phyloP scores from a whole-genome alignment of 208 protist genomes.

The Trypanosoma melophagium region DNA sequence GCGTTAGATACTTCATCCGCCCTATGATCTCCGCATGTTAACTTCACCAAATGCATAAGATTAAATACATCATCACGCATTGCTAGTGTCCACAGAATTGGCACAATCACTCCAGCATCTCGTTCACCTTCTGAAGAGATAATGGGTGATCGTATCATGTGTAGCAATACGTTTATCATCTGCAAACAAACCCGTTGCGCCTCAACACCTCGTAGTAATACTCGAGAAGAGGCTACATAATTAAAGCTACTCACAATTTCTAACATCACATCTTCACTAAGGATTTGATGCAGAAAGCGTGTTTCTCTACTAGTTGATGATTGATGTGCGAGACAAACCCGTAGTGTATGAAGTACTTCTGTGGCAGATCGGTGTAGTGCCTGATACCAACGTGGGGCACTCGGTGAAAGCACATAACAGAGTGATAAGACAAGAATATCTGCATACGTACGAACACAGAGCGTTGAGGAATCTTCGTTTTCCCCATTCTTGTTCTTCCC shows the following conservation, averaged over 20 bases:
- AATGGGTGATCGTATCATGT: slow-evolving; percentile 5
- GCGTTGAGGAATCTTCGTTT: not conserved
- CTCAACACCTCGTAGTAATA: slow-evolving; percentile 6
- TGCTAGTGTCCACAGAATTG: slow-evolving; percentile 12
- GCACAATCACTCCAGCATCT: not conserved
- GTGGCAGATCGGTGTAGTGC: slow-evolving; percentile 19
- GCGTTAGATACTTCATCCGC: no score
- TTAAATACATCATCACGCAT: slow-evolving; percentile 4
- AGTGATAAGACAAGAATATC: slow-evolving; percentile 25
- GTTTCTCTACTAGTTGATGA: not conserved
- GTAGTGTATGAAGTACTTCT: slow-evolving; percentile 23
- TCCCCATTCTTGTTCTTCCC: no score
- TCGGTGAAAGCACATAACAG: slow-evolving; percentile 25
- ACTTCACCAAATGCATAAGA: not conserved
- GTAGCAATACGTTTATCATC: slow-evolving; percentile 12
- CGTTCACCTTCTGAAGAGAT: not conserved
- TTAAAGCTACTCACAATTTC: slow-evolving; percentile 24
- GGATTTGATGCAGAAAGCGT: slow-evolving; percentile 1
- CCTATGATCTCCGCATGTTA: not conserved
- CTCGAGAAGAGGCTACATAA: slow-evolving; percentile 6
- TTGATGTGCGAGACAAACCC: not conserved
- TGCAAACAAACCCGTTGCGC: slow-evolving; percentile 14
- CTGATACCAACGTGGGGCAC: slow-evolving; percentile 16
- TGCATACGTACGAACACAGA: slow-evolving; percentile 20
- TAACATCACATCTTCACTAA: slow-evolving; percentile 11